A percentile compares a stretch with the other conserved stretches of the same genome.
These are phyloP conservation scores for Ulota crispa DNA, from an alignment of 225 moss, liverwort and hornwort genomes.

Conservation along the genomic window DNA sequence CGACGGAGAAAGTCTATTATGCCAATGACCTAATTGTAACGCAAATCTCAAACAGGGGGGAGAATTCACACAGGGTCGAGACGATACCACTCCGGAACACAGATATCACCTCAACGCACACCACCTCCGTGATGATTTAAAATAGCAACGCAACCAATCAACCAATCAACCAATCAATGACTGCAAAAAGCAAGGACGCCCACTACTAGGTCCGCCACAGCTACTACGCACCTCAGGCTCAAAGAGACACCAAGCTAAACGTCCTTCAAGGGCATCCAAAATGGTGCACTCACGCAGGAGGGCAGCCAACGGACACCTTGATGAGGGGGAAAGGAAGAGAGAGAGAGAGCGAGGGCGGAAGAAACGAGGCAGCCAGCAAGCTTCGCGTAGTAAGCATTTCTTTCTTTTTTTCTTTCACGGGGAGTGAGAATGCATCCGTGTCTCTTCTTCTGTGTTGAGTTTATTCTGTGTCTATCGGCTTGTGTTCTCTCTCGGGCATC, in stretches of 20 bases:
- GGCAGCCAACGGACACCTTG: not conserved
- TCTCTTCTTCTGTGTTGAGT: not conserved
- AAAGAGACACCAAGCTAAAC: not conserved
- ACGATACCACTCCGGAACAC: not conserved
- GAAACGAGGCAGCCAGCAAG: not conserved
- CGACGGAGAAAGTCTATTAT: not conserved
- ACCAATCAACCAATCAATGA: conserved; percentile 1
- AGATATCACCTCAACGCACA: not conserved
- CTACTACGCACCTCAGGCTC: conserved; percentile 10
- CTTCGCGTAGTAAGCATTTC: not conserved
- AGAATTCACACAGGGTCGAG: not conserved
- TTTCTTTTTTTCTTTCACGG: not conserved
- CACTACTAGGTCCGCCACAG: not conserved
- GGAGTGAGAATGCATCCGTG: not conserved
- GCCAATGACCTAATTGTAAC: conserved; percentile 26
- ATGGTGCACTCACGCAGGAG: not conserved
- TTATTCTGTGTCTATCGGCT: not conserved
- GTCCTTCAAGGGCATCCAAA: not conserved
- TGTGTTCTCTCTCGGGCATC: not conserved
- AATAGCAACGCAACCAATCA: not conserved
- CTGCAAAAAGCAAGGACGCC: not conserved
- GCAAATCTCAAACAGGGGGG: not conserved
- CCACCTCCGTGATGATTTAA: not conserved
- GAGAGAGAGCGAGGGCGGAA: not conserved
- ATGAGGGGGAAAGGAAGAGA: not conserved